Evolutionary conservation across 2,329 filamentous ascomycete genomes (phyloP), one percentile per base, ranked within the genome.

Genomic region (Trichoderma afroharzianum): DNA sequence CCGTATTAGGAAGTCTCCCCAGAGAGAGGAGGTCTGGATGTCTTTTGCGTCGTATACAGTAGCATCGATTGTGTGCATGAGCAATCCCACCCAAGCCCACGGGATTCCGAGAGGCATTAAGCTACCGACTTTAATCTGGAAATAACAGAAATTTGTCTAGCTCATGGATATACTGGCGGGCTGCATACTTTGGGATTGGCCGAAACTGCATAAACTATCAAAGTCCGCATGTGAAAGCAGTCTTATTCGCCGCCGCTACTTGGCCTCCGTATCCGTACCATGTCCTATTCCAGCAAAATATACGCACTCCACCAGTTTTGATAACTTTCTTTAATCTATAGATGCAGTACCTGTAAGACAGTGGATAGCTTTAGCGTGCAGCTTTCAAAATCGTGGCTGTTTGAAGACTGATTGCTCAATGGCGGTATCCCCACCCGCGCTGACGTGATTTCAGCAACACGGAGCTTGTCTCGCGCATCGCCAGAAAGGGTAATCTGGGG

Each of bases 361-460:
- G 47, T 57, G 14, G 39, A 21, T 70, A 53, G 6, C 53, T 61
- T 33, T 69, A 69, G 67, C 57, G 55, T 24, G 57, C 12, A n/a
- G 15, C 15, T 26, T 33, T 61, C 57, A 21, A 43, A 24, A 24
- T 26, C 47, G 66, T 68, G 36, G 55, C 63, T 39, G 32, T 32
- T 24, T 18, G 15, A 53, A 43, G 47, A 18, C 32, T 15, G 47
- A 63, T 33, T 30, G 59, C 33, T 18, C 33, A 57, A 71, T 71
- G 69, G 39, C 69, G 62, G 69, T 71, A 71, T 71, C 69, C 69
- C 69, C 69, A 53, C 69, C 39, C 53, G 6, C 39, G 24, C 61
- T 71, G 69, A 71, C 69, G 69, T 71, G 69, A 71, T 71, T 70
- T 63, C 39, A 57, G 32, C 30, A 66, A 36, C 67, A 28, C 24